A percentile compares a stretch with the other conserved stretches of the same genome.
phyloP scores from a whole-genome alignment of 2,329 filamentous ascomycete species.

The Cercospora sp. region DNA sequence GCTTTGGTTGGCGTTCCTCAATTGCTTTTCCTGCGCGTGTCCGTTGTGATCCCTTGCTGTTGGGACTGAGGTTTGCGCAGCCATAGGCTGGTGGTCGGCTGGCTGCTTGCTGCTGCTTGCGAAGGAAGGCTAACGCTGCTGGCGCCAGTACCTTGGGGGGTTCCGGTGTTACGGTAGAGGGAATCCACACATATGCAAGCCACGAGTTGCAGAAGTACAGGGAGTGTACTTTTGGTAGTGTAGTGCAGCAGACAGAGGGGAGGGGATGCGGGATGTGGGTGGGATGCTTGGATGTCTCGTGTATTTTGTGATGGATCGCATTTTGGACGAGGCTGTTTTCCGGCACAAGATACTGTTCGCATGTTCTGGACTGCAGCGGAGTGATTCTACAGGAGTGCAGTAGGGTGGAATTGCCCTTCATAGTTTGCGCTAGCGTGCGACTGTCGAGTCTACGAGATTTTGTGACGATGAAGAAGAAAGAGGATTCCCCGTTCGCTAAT shows the following conservation, averaged over 20 bases:
- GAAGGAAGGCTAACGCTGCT: neutral
- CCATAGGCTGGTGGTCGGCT: neutral
- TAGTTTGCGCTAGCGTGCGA: neutral
- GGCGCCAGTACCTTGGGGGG: neutral
- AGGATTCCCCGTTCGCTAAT: neutral
- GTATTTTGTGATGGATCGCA: neutral
- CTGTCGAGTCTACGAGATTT: neutral
- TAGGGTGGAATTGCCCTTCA: neutral
- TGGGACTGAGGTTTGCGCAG: neutral
- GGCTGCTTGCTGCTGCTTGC: neutral
- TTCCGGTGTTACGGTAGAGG: neutral
- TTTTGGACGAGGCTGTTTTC: neutral
- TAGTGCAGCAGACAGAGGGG: neutral
- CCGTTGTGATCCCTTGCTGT: neutral
- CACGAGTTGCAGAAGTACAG: conserved; percentile 3
- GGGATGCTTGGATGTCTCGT: neutral
- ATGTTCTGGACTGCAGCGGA: neutral
- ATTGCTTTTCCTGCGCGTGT: neutral
- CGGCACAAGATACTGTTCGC: neutral
- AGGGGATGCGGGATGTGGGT: neutral
- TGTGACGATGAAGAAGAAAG: neutral
- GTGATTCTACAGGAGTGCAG: neutral
- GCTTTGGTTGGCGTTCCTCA: neutral
- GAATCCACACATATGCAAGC: neutral
- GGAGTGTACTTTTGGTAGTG: neutral